These are phyloP conservation scores for Fistulifera pelliculosa DNA, from an alignment of 108 stramenopile genomes.

Conservation along the genomic window DNA sequence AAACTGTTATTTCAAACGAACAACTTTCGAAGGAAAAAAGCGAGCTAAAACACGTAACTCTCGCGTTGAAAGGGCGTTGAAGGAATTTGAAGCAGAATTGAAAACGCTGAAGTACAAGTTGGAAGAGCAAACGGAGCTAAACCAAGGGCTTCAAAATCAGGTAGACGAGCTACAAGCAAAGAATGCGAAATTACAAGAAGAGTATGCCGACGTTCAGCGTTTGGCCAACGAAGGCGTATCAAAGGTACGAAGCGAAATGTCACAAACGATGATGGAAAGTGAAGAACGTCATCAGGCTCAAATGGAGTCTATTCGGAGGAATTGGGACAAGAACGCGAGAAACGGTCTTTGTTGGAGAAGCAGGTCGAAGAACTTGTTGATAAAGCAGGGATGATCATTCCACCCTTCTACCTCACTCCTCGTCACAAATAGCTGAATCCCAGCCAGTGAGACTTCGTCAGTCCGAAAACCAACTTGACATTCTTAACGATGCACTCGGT, in stretches of 20 bases:
- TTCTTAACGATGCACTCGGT: conserved; percentile 55
- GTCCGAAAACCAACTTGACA: conserved; percentile 57
- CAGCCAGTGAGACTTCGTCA: conserved; percentile 45
- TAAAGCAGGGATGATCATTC: conserved; percentile 28
- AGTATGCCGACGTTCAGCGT: conserved; percentile 41
- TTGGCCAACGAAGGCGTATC: conserved; percentile 60
- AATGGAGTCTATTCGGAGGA: conserved; percentile 48
- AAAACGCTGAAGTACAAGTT: conserved; percentile 20
- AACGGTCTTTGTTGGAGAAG: conserved; percentile 41
- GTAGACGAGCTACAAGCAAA: conserved; percentile 34
- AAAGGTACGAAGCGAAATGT: conserved; percentile 64
- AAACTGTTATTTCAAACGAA: conserved; percentile 54
- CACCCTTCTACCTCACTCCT: conserved; percentile 11
- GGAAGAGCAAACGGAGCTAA: conserved; percentile 34
- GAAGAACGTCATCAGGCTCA: conserved; percentile 69
- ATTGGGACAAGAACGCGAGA: conserved; percentile 45
- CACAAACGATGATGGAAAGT: conserved; percentile 59
- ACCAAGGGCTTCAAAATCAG: conserved; percentile 26
- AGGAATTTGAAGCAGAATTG: conserved; percentile 46
- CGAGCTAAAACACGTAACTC: conserved; percentile 45
- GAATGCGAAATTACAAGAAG: conserved; percentile 33
- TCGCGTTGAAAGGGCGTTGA: conserved; percentile 33
- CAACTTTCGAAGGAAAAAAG: conserved; percentile 48
- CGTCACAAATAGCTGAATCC: conserved; percentile 9
- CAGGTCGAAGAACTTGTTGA: conserved; percentile 56